These are phyloP conservation scores for Hypoxylon sp. DNA, from an alignment of 2,329 filamentous ascomycete species.

Conservation along the genomic window DNA sequence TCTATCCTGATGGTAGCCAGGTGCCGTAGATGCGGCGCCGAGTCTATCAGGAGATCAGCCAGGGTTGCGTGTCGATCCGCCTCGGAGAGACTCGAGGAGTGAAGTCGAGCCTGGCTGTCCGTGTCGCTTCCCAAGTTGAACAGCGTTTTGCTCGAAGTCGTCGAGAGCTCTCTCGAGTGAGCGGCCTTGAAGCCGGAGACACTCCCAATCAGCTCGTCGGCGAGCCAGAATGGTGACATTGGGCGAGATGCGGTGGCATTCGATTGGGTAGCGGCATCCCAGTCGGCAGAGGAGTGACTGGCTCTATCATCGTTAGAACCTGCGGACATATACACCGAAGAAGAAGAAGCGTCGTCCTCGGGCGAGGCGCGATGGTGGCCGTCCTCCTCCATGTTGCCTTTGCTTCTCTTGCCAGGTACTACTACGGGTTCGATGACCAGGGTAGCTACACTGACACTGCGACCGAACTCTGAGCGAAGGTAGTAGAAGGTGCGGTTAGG, in stretches of 20 bases:
- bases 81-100: conserved; percentile 14
- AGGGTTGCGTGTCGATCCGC: conserved; percentile 20
- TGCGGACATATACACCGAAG: conserved; percentile 23
- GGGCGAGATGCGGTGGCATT: conserved; percentile 11
- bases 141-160: conserved; percentile 27
- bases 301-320: conserved; percentile 19
- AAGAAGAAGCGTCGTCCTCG: conserved; percentile 23
- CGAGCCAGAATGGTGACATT: conserved; percentile 22
- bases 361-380: conserved; percentile 24
- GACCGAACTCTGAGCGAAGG: conserved; percentile 12
- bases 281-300: conserved; percentile 20
- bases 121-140: conserved; percentile 14
- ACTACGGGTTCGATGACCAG: conserved; percentile 15
- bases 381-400: conserved; percentile 30
- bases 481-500: conserved; percentile 13
- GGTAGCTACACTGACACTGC: conserved; percentile 8
- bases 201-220: conserved; percentile 21
- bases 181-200: conserved; percentile 15
- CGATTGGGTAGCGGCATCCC: conserved; percentile 20
- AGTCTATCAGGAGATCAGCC: conserved; percentile 35
- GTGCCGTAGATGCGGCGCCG: conserved; percentile 33
- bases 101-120: conserved; percentile 13
- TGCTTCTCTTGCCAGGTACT: conserved; percentile 7
- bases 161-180: conserved; percentile 26
- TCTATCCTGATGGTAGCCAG: conserved; percentile 30